These are phyloP conservation scores for Acer yangbiense DNA, from an alignment of 345 rosid species.

Conservation along the genomic window DNA sequence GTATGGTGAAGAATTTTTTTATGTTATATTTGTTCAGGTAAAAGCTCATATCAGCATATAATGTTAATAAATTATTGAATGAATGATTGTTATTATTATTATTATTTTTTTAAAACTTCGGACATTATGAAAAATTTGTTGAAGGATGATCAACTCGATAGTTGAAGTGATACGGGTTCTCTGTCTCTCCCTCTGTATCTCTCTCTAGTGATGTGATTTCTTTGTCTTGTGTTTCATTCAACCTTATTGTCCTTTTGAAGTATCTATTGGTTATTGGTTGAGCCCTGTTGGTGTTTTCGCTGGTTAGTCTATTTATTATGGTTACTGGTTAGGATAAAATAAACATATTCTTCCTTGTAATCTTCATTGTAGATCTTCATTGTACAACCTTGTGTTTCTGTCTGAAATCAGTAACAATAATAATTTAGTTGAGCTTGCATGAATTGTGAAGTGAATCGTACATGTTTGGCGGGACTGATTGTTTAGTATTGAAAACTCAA, in stretches of 20 bases:
- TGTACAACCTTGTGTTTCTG: no score
- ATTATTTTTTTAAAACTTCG: no score
- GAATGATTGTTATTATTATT: no score
- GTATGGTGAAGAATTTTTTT: no score
- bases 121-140: no score
- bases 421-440: no score
- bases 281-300: neutral
- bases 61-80: no score
- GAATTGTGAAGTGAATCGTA: neutral
- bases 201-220: neutral
- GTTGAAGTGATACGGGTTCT: neutral
- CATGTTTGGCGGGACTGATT: neutral
- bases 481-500: neutral
- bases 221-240: neutral
- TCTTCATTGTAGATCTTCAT: neutral
- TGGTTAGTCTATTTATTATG: neutral
- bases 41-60: no score
- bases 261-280: neutral
- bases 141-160: no score
- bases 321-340: neutral
- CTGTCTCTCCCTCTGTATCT: neutral
- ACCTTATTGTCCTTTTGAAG: neutral
- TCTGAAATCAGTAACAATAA: neutral
- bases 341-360: neutral
- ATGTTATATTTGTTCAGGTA: no score